A percentile compares a stretch with the other conserved stretches of the same genome.
Conservation (phyloP, 331 rosid genomes). For the Spiraea crenata region DNA sequence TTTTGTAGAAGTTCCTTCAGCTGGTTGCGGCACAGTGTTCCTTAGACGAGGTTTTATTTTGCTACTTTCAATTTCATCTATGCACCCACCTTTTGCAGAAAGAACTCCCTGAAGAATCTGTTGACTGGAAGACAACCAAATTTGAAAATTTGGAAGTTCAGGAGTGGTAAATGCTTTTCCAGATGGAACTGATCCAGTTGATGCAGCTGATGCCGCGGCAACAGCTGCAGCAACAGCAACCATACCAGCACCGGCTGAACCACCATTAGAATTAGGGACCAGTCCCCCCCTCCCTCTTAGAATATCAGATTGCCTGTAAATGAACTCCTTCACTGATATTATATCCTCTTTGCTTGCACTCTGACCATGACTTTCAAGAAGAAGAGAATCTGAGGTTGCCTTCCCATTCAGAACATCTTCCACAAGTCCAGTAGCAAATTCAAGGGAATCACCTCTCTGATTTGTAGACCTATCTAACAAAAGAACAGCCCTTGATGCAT, state of each 20-base stretch:
- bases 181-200: conserved; percentile 71
- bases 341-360: conserved; percentile 69
- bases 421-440: conserved; percentile 65
- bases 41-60: conserved; percentile 68
- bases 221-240: conserved; percentile 90
- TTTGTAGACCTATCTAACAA: conserved; percentile 60
- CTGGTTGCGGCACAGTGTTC: conserved; percentile 38
- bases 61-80: conserved; percentile 62
- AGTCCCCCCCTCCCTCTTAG: conserved; percentile 78
- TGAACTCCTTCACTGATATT: conserved; percentile 73
- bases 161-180: conserved; percentile 63
- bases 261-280: conserved; percentile 59
- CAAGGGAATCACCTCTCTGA: conserved; percentile 71
- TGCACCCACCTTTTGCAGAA: conserved; percentile 74
- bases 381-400: conserved; percentile 81
- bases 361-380: conserved; percentile 77
- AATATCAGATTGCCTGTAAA: conserved; percentile 78
- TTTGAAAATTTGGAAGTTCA: conserved; percentile 81
- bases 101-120: conserved; percentile 65
- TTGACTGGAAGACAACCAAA: conserved; percentile 79
- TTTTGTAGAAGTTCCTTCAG: conserved; percentile 53
- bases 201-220: conserved; percentile 87
- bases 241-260: conserved; percentile 86
- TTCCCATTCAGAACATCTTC: conserved; percentile 82
- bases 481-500: conserved; percentile 83